phyloP scores from a whole-genome alignment of 2,329 filamentous ascomycete species.

The Neospermospora avenae region DNA sequence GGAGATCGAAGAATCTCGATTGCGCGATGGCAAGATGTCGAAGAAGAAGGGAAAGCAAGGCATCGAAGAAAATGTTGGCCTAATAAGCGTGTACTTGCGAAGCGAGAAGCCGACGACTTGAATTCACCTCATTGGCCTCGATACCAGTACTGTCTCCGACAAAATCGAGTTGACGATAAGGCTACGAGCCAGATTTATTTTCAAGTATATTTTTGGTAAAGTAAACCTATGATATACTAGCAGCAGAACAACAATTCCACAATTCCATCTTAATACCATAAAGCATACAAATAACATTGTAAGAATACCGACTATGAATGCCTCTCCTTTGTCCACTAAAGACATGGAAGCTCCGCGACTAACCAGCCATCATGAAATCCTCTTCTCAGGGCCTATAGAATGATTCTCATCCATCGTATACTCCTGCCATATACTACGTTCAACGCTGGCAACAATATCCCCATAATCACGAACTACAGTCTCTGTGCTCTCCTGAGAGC shows the following conservation, averaged over 20 bases:
- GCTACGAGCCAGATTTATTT: background rate
- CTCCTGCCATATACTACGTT: conserved; percentile 13
- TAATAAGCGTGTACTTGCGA: background rate
- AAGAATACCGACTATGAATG: background rate
- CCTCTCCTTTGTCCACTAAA: background rate
- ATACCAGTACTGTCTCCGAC: no score
- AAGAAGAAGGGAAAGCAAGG: background rate
- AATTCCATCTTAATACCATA: background rate
- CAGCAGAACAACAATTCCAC: background rate
- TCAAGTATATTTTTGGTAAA: background rate
- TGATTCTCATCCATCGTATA: background rate
- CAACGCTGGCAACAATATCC: conserved; percentile 9
- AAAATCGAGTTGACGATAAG: background rate
- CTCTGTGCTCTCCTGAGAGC: conserved; percentile 24
- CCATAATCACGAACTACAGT: conserved; percentile 24
- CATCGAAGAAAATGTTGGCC: background rate
- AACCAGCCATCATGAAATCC: background rate
- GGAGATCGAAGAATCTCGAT: background rate
- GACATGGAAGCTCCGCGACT: background rate
- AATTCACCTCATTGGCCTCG: background rate
- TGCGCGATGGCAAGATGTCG: background rate
- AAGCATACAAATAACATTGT: background rate
- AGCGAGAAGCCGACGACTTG: background rate
- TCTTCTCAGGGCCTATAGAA: background rate
- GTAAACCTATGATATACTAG: background rate